Base-by-base conservation (phyloP, 257 asterid species). In the Salvia rosmarinus region DNA sequence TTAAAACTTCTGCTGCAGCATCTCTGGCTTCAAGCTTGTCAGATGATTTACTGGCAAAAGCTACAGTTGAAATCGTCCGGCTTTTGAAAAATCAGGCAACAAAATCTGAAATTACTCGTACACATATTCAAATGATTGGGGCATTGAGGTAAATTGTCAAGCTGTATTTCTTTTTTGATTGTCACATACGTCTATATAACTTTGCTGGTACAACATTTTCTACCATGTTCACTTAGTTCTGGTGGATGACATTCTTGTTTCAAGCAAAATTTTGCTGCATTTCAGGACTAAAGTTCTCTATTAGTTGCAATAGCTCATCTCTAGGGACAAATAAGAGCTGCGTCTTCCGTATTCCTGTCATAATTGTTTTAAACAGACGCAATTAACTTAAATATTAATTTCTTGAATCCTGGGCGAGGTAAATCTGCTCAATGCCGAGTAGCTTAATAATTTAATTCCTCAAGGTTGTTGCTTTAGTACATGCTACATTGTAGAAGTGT, bases 71-170 rank as follows among this genome's bases (percentile, higher is more conserved):
- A 82, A 92, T 90, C 80, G 86, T 95, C 70, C 83, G 65, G 71
- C 87, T 89, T 76, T 83, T 91, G 78, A 83, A 79, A 80, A 89
- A 79, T 54, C 89, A 83, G 79, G 57, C 83, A 20, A 61, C 83
- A 39, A 95, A 95, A 76, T 82, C 98, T 55, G 99, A 95, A 69
- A 83, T 91, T 80, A 85, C 90, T 0, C 94, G 99, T 57, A 95
- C 99, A 64, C 88, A 90, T 84, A 95, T 95, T 78, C 99, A 91
- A 84, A 91, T 95, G 99, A 87, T 91, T 59, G 99, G 99, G 75
- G 98, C 99, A 62, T 79, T 95, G 67, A 95, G 99, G 99, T 91
- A 79, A 76, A 47, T 58, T 42, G 52, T 65, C 6, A 9, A 37
- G 71, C 58, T 72, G 23, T 2, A 20, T 58, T 68, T 71, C 66